A percentile compares a stretch with the other conserved stretches of the same genome.
Evolutionary conservation across 805 yeast species (phyloP).

Genomic region (Kodamaea kakaduensis): DNA sequence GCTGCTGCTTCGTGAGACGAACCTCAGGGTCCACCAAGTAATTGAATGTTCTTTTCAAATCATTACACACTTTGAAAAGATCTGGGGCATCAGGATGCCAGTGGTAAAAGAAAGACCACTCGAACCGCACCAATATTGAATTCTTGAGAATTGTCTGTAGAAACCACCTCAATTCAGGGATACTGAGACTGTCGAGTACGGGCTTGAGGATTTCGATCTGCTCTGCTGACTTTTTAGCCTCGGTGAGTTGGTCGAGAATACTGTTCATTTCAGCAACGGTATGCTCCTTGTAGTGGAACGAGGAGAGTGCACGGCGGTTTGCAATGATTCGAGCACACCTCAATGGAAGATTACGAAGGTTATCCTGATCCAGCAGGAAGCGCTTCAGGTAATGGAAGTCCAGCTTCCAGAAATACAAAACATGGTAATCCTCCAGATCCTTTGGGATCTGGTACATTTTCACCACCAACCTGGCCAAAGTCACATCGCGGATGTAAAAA

Average conservation of each 20-base stretch:
- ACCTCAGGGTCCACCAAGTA: slow-evolving; percentile 48
- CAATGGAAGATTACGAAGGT: slow-evolving; percentile 43
- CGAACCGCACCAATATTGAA: slow-evolving; percentile 59
- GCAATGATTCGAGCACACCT: slow-evolving; percentile 48
- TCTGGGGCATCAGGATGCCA: slow-evolving; percentile 82
- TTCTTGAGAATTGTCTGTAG: slow-evolving; percentile 61
- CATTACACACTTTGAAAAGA: slow-evolving; percentile 61
- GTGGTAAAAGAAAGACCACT: slow-evolving; percentile 47
- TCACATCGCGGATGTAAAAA: slow-evolving; percentile 61
- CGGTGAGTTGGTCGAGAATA: slow-evolving; percentile 25
- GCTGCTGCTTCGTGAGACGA: slow-evolving; percentile 40
- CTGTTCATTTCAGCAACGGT: slow-evolving; percentile 30
- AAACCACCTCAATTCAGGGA: slow-evolving; percentile 64
- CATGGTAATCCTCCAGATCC: slow-evolving; percentile 54
- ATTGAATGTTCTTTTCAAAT: slow-evolving; percentile 54
- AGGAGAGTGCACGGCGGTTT: slow-evolving; percentile 38
- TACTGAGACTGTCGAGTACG: slow-evolving; percentile 51
- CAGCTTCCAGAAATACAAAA: slow-evolving; percentile 35
- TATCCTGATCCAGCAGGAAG: slow-evolving; percentile 40
- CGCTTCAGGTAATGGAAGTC: slow-evolving; percentile 31
- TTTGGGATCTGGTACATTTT: slow-evolving; percentile 56
- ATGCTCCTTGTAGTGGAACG: slow-evolving; percentile 7
- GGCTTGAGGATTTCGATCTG: slow-evolving; percentile 45
- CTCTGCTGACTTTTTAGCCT: slow-evolving; percentile 24
- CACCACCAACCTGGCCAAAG: slow-evolving; percentile 46